Evolutionary conservation across 352 stramenopile species (phyloP).

Genomic region (Phytophthora pinifolia): DNA sequence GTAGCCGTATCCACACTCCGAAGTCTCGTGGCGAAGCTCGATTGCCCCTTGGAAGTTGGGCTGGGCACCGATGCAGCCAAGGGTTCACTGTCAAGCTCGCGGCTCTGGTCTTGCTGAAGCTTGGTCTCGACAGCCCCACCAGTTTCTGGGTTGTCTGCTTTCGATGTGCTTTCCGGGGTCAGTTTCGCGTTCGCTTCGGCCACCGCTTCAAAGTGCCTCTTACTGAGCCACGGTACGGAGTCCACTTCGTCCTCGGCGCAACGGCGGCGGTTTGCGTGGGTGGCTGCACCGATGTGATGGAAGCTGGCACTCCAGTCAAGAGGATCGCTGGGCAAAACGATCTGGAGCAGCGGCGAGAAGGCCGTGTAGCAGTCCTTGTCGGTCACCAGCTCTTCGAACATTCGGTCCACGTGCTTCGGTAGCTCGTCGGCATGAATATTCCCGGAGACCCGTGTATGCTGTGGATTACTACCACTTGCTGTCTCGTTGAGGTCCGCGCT

Average conservation of each 20-base stretch:
- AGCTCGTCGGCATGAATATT: slow-evolving; percentile 10
- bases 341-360: slow-evolving; percentile 43
- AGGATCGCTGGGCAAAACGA: slow-evolving; percentile 34
- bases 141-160: background rate
- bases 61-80: background rate
- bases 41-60: background rate
- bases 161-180: background rate
- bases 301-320: slow-evolving; percentile 37
- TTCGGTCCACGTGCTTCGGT: slow-evolving; percentile 15
- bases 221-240: slow-evolving; percentile 14
- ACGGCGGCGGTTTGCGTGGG: background rate
- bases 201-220: slow-evolving; percentile 8
- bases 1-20: slow-evolving; percentile 14
- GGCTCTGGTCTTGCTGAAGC: background rate
- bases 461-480: background rate
- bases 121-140: background rate
- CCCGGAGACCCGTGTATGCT: background rate
- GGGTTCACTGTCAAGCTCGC: background rate
- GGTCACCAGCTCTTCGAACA: slow-evolving; percentile 31
- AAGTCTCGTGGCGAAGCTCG: slow-evolving; percentile 19
- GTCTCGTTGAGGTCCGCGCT: background rate
- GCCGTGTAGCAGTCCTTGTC: slow-evolving; percentile 39
- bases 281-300: background rate
- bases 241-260: background rate
- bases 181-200: background rate